Evolutionary conservation across 176 grass and related monocot species (phyloP).

Genomic region (Juncus inflexus): DNA sequence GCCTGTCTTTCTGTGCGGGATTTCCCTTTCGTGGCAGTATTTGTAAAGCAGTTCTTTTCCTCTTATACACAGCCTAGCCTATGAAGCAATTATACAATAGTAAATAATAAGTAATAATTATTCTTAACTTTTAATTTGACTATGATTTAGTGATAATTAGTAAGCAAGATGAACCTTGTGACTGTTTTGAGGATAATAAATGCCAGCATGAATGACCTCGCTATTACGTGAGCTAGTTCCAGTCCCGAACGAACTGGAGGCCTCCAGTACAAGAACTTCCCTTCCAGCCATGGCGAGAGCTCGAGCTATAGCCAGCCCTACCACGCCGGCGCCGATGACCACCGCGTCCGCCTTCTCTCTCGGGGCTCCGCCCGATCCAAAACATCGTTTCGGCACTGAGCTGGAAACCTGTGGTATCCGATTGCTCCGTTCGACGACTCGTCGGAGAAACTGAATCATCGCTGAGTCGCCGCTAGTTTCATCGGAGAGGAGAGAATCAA

Average conservation of each 20-base stretch:
- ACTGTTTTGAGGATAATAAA: constrained; percentile 74
- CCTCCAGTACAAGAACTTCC: constrained; percentile 81
- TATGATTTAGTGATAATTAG: neutral
- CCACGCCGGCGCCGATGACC: constrained; percentile 78
- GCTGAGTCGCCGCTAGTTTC: too few relatives aligned
- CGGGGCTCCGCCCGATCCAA: constrained; percentile 26
- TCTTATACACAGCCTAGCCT: constrained; percentile 75
- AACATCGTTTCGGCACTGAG: constrained; percentile 24
- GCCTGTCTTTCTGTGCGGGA: constrained; percentile 65
- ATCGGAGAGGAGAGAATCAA: too few relatives aligned
- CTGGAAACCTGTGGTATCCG: constrained; percentile 22
- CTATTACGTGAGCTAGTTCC: constrained; percentile 95
- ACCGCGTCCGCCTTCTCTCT: constrained; percentile 66
- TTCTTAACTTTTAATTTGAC: neutral
- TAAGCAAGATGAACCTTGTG: constrained; percentile 47
- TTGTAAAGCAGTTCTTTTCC: constrained; percentile 92
- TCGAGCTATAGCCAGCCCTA: constrained; percentile 72
- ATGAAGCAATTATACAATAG: constrained; percentile 17
- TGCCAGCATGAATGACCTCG: constrained; percentile 92
- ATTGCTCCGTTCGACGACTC: neutral
- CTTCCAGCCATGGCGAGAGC: constrained; percentile 64
- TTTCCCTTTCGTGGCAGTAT: constrained; percentile 66
- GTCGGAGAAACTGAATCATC: neutral
- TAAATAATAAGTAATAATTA: neutral
- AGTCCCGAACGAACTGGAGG: constrained; percentile 69